Percentiles rank a stretch among this genome's conserved stretches.
These are phyloP conservation scores for Tulasnella sp. DNA, from an alignment of 768 basidiomycete species.

Conservation along the genomic window DNA sequence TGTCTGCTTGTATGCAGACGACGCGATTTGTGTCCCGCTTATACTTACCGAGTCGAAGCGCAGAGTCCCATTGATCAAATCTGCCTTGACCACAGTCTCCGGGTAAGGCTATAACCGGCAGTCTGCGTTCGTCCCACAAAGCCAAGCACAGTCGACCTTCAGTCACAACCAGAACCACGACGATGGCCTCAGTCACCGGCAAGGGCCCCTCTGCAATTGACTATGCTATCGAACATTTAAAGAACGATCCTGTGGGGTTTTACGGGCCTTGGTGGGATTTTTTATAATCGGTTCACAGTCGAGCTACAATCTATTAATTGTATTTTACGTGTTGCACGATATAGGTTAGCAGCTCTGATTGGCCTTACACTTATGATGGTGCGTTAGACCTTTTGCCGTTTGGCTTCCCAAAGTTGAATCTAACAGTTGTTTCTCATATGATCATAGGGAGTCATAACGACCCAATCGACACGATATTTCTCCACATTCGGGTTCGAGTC, in stretches of 20 bases:
- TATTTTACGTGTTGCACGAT: neutral
- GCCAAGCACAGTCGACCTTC: neutral
- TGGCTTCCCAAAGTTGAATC: no score
- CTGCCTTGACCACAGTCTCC: neutral
- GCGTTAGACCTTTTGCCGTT: neutral
- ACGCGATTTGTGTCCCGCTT: no score
- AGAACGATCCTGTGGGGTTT: neutral
- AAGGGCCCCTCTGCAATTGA: neutral
- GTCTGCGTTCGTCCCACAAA: no score
- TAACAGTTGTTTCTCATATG: neutral
- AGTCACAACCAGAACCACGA: neutral
- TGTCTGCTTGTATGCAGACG: no score
- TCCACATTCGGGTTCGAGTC: neutral
- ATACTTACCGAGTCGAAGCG: no score
- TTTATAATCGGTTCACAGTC: neutral
- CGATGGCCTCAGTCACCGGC: neutral
- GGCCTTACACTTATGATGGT: neutral
- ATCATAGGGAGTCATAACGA: neutral
- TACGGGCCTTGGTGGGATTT: neutral
- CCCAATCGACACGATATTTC: neutral
- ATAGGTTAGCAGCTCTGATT: neutral
- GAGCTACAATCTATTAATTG: neutral
- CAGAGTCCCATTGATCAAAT: no score
- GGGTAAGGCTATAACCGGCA: no score
- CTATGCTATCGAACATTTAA: neutral